Evolutionary conservation across 2,329 filamentous ascomycete genomes (phyloP), one percentile per base, ranked within the genome.

Genomic region (Epichloe gansuensis): DNA sequence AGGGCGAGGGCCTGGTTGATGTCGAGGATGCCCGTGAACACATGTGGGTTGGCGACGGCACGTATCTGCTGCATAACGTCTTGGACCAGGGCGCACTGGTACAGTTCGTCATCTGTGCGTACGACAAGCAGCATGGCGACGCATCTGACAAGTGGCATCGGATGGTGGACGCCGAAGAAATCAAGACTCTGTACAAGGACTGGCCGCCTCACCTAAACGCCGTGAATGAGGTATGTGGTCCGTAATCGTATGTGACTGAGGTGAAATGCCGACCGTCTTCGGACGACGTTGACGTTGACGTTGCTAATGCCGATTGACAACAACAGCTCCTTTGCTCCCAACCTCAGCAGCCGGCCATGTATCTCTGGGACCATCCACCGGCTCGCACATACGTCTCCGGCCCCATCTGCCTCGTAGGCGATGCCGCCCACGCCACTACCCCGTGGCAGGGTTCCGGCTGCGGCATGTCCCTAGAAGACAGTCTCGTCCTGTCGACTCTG

Each of bases 361-460:
- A 46, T 1, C 41, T 54, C 31, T 56, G 52, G 51, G 55, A 58
- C 17, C 51, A 55, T 25, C 48, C 47, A n/a, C 38, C 43, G 9
- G 51, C 51, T 4, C 35, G 44, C n/a, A 57, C 55, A 3, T 59
- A 58, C 23, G 43, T 47, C 42, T 44, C 52, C 1, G 55, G 56
- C 1, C 54, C 51, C 2, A 50, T 59, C 1, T 62, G 60, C 39
- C 52, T 62, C 8, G 54, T 61, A 2, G 60, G 60, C 15, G 61
- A 61, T 52, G 61, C 59, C 2, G 59, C 61, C 2, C 60, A 63
- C 46, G 60, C 61, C 8, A 56, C 54, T 11, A 58, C 57, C 2
- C 62, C 62, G 0, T 61, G 58, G 46, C 59, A 61, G 41, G 62
- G 54, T 4, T 54, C 58, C 4, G 60, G 61, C 2, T 59, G 57